A percentile compares a stretch with the other conserved stretches of the same genome.
These are phyloP conservation scores for Neodidymelliopsis sp. DNA, from an alignment of 2,329 filamentous ascomycete species.

Conservation along the genomic window DNA sequence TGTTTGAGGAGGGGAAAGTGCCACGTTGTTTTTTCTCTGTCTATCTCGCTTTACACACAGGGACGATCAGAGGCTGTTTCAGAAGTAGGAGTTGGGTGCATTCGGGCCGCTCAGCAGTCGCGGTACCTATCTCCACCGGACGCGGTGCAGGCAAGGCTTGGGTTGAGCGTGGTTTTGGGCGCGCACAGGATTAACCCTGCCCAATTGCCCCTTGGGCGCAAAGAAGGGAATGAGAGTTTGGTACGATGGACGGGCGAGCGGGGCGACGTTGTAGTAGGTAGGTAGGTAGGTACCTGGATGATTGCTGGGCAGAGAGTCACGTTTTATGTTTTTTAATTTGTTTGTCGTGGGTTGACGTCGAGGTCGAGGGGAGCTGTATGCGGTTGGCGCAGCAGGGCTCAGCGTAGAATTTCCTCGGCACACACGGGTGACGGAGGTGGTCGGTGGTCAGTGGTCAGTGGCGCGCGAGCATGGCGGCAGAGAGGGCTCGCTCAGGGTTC, in stretches of 20 bases:
- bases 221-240: constrained; percentile 8
- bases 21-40: too few relatives aligned
- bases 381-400: not conserved
- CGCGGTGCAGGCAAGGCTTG: not conserved
- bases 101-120: too few relatives aligned
- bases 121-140: not conserved
- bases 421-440: not conserved
- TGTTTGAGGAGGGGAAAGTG: not conserved
- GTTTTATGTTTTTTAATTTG: too few relatives aligned
- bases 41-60: too few relatives aligned
- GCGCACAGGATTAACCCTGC: constrained; percentile 1
- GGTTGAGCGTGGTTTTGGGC: not conserved
- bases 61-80: constrained; percentile 2
- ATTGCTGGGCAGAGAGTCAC: too few relatives aligned
- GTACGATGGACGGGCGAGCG: constrained; percentile 7
- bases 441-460: constrained; percentile 10
- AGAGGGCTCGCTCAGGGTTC: constrained; percentile 1
- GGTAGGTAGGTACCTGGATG: not conserved
- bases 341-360: too few relatives aligned
- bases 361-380: too few relatives aligned
- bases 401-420: not conserved
- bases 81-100: too few relatives aligned
- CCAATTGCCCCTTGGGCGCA: constrained; percentile 14
- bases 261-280: constrained; percentile 1
- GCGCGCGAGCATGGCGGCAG: constrained; percentile 3